These are phyloP conservation scores for Aureobasidium subglaciale DNA, from an alignment of 2,329 filamentous ascomycete species.

Conservation along the genomic window DNA sequence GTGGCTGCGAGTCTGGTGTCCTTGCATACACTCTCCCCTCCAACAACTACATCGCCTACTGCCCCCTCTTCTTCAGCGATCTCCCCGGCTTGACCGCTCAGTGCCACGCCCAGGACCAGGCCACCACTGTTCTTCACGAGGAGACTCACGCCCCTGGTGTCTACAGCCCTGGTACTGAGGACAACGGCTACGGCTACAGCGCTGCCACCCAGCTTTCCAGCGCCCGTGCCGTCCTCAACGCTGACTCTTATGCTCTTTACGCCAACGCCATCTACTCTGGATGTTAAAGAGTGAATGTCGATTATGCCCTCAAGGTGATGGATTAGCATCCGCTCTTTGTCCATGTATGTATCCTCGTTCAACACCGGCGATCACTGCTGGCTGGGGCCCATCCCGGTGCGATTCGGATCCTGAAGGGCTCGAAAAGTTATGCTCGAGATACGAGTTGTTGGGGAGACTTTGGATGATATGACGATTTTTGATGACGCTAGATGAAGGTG, in stretches of 20 bases:
- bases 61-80: slow-evolving; percentile 51
- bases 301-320: not conserved
- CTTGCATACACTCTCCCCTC: slow-evolving; percentile 57
- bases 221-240: slow-evolving; percentile 51
- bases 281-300: not conserved
- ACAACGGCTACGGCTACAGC: slow-evolving; percentile 53
- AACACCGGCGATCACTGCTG: too few species aligned
- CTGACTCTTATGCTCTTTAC: slow-evolving; percentile 54
- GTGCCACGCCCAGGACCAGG: slow-evolving; percentile 61
- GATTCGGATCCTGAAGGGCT: too few species aligned
- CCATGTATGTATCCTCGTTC: not conserved
- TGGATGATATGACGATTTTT: too few species aligned
- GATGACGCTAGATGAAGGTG: too few species aligned
- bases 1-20: slow-evolving; percentile 45
- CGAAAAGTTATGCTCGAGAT: too few species aligned
- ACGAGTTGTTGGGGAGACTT: too few species aligned
- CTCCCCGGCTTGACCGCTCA: slow-evolving; percentile 43
- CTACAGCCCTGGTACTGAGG: slow-evolving; percentile 49
- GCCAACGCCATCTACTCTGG: slow-evolving; percentile 34
- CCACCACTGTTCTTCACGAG: slow-evolving; percentile 59
- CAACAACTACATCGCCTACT: slow-evolving; percentile 53
- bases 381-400: too few species aligned
- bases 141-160: slow-evolving; percentile 54
- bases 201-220: slow-evolving; percentile 40
- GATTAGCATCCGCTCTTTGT: not conserved